Conservation (phyloP, 176 grass and related monocot genomes). For the Carex scoparia region DNA sequence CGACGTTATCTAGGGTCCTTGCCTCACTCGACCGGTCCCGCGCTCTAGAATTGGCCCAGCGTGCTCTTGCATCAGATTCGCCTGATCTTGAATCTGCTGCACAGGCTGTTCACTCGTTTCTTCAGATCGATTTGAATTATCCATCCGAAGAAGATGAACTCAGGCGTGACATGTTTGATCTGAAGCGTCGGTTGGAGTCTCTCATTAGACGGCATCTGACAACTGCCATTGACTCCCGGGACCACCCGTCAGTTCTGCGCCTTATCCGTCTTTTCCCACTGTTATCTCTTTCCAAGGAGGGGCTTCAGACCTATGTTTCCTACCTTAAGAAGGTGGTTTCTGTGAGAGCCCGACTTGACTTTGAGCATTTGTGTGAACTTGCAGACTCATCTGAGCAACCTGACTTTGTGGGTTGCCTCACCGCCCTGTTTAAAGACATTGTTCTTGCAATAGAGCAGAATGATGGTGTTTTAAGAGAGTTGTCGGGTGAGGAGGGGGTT, state of each 20-base stretch:
- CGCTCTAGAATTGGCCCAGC: constrained; percentile 59
- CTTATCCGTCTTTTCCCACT: constrained; percentile 70
- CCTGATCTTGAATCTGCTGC: constrained; percentile 60
- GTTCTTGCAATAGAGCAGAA: constrained; percentile 87
- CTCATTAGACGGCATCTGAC: constrained; percentile 58
- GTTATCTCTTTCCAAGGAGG: constrained; percentile 63
- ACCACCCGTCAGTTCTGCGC: constrained; percentile 68
- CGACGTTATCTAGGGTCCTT: constrained; percentile 49
- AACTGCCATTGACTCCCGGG: constrained; percentile 56
- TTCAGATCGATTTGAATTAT: constrained; percentile 69
- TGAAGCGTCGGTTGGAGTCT: constrained; percentile 62
- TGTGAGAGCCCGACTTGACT: constrained; percentile 56
- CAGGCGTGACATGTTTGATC: constrained; percentile 66
- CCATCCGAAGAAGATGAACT: constrained; percentile 63
- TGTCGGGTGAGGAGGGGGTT: constrained; percentile 73
- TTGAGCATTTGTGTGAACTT: constrained; percentile 67
- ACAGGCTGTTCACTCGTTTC: constrained; percentile 45
- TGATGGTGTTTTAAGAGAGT: constrained; percentile 61
- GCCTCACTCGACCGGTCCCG: constrained; percentile 64
- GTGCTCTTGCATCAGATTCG: constrained; percentile 46
- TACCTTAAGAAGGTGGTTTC: constrained; percentile 87
- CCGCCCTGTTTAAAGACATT: constrained; percentile 82
- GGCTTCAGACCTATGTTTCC: constrained; percentile 72
- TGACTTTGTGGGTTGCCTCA: constrained; percentile 80
- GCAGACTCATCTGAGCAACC: constrained; percentile 38